Percentiles rank a stretch among this genome's conserved stretches.
Conservation (phyloP, 768 basidiomycete genomes). For the Psilocybe cubensis region DNA sequence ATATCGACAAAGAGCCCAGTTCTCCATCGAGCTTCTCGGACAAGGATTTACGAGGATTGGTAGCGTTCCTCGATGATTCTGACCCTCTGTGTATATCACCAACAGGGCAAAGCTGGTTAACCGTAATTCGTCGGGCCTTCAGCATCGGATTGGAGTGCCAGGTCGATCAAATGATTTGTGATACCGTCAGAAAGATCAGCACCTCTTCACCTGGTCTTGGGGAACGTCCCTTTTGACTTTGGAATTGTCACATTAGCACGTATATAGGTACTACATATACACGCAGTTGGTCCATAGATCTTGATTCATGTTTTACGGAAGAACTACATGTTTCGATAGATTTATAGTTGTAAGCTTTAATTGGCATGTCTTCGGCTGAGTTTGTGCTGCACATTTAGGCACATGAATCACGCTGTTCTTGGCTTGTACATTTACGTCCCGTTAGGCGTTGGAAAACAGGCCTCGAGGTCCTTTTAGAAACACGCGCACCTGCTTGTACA, state of each 20-base stretch:
- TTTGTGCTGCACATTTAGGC: background rate
- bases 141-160: constrained; percentile 11
- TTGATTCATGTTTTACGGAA: background rate
- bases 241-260: background rate
- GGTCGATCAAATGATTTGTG: constrained; percentile 3
- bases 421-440: background rate
- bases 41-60: constrained; percentile 1
- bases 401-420: background rate
- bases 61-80: constrained; percentile 30
- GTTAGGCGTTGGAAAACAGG: background rate
- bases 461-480: background rate
- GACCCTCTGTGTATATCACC: constrained; percentile 19
- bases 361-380: background rate
- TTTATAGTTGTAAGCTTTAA: background rate
- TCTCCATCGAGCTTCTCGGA: background rate
- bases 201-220: constrained; percentile 21
- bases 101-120: constrained; percentile 9
- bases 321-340: too few relatives aligned
- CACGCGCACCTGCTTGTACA: background rate
- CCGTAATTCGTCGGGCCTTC: background rate
- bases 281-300: background rate
- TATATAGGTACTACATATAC: background rate
- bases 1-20: background rate
- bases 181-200: constrained; percentile 25
- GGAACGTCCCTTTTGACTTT: background rate